Base-by-base conservation (phyloP, 257 asterid genomes). In the Eucommia ulmoides region DNA sequence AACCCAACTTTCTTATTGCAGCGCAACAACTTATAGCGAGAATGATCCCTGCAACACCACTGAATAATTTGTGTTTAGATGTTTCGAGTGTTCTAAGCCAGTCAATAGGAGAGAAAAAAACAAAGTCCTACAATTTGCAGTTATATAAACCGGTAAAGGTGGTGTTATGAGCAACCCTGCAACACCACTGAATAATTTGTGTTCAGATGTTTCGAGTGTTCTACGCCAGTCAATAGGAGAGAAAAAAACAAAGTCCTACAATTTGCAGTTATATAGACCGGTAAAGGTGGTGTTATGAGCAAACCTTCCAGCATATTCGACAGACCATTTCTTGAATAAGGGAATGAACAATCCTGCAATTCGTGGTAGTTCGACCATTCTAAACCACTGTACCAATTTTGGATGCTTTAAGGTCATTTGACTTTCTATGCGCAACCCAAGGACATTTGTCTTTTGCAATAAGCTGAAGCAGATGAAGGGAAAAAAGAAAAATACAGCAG, bases 41-140 rank as follows among this genome's bases (percentile, higher is more conserved):
- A 48, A 79, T 57, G 3, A 65, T 67, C 59, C 93, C 95, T 79
- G 95, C 95, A 79, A 84, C 80, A 65, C 91, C 95, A 73, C 93
- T 84, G 93, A 59, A 62, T 54, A 59, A 9, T 25, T 56, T 55
- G 61, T 55, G 58, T 58, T 70, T 50, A n/a, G n/a, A n/a, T n/a
- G n/a, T n/a, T n/a, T n/a, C n/a, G n/a, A n/a, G n/a, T n/a, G n/a
- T n/a, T n/a, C n/a, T n/a, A n/a, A n/a, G n/a, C n/a, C n/a, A n/a
- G n/a, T n/a, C n/a, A n/a, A n/a, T n/a, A n/a, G n/a, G n/a, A n/a
- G n/a, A n/a, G n/a, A n/a, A n/a, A n/a, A n/a, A n/a, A n/a, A n/a
- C n/a, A n/a, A n/a, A n/a, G n/a, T n/a, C n/a, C n/a, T n/a, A n/a
- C n/a, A n/a, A n/a, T n/a, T n/a, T n/a, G n/a, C n/a, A n/a, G n/a